phyloP scores from a whole-genome alignment of 495 filamentous ascomycete species.

The Penicillium cataractarum region DNA sequence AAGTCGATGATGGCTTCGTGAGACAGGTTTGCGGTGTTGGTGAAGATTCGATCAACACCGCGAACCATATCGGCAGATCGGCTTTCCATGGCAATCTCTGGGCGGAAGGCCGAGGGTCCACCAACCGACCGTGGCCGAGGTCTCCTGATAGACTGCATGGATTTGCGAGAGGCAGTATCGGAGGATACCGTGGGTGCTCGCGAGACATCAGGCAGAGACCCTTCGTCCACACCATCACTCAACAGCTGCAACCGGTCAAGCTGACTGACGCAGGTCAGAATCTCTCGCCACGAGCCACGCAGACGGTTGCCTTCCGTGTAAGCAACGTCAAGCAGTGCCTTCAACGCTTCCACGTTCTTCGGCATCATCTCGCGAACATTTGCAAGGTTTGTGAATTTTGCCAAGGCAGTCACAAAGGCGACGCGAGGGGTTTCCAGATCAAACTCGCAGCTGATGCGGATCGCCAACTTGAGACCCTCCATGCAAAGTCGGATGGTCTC shows the following conservation, averaged over 20 bases:
- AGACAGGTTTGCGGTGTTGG: slow-evolving; percentile 88
- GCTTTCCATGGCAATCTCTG: slow-evolving; percentile 88
- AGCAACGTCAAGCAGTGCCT: slow-evolving; percentile 86
- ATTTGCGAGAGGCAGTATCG: slow-evolving; percentile 59
- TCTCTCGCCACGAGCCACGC: slow-evolving; percentile 89
- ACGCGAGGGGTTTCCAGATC: slow-evolving; percentile 87
- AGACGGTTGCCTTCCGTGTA: slow-evolving; percentile 89
- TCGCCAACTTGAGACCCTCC: slow-evolving; percentile 92
- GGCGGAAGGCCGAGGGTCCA: slow-evolving; percentile 68
- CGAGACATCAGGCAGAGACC: slow-evolving; percentile 88
- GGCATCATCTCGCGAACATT: slow-evolving; percentile 94
- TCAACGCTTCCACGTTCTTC: slow-evolving; percentile 94
- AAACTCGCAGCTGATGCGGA: slow-evolving; percentile 90
- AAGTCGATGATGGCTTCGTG: slow-evolving; percentile 98
- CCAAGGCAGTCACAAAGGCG: slow-evolving; percentile 91
- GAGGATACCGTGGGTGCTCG: slow-evolving; percentile 62
- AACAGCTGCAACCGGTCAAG: slow-evolving; percentile 96
- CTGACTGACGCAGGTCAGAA: slow-evolving; percentile 93
- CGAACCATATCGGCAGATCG: slow-evolving; percentile 90
- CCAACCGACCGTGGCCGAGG: slow-evolving; percentile 67
- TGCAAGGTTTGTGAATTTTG: slow-evolving; percentile 92
- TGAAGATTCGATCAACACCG: slow-evolving; percentile 93
- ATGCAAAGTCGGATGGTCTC: slow-evolving; percentile 89
- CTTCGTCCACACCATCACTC: slow-evolving; percentile 90
- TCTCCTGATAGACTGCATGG: slow-evolving; percentile 65